Conservation (phyloP, 495 filamentous ascomycete species). For the Neurospora cerealis region DNA sequence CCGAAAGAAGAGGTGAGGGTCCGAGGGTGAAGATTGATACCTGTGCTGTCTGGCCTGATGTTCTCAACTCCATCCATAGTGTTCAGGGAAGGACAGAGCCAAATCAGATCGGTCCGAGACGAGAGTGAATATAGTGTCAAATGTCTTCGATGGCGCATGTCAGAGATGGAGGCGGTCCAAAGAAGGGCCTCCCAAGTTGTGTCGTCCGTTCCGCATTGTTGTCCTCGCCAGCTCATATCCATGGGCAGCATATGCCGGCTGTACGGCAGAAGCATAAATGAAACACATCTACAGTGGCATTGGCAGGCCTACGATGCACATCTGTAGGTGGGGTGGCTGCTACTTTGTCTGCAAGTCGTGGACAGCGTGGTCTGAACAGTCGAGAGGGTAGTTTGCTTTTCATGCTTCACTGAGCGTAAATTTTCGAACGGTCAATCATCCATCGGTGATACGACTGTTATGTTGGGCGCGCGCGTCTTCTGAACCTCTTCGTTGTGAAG, state of each 20-base stretch:
- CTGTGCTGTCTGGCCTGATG: background rate
- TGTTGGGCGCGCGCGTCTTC: background rate
- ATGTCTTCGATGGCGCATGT: background rate
- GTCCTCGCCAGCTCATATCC: background rate
- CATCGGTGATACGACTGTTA: background rate
- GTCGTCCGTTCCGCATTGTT: background rate
- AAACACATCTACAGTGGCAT: background rate
- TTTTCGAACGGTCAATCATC: background rate
- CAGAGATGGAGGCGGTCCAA: background rate
- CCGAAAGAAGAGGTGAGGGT: background rate
- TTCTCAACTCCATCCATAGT: background rate
- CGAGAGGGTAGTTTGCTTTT: background rate
- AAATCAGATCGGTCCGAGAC: background rate
- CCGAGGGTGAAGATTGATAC: background rate
- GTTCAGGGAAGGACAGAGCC: background rate
- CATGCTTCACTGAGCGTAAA: background rate
- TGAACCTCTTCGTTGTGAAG: background rate
- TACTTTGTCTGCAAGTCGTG: background rate
- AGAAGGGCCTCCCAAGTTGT: background rate
- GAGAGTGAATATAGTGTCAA: background rate
- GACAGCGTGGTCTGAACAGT: background rate
- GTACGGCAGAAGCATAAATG: background rate
- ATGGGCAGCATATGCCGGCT: background rate
- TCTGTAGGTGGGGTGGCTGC: background rate
- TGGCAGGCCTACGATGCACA: background rate